Base-by-base conservation (phyloP, 2,329 filamentous ascomycete genomes). In the Rutstroemia sp. region DNA sequence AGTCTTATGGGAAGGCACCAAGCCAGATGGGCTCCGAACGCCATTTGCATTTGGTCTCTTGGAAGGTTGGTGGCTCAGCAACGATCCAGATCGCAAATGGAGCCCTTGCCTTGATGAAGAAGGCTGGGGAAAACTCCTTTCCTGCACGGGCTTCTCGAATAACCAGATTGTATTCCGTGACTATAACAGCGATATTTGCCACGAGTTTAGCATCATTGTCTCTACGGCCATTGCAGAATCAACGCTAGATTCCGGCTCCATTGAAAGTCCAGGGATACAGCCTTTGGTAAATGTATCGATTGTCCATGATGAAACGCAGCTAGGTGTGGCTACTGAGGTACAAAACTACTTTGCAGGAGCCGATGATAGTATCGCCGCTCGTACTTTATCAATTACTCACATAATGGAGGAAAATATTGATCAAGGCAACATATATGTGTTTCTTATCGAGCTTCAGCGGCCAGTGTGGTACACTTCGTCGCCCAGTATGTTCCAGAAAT, bases 21-120 rank as follows among this genome's bases (percentile, higher is more conserved):
- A 10, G 18, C 16, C 46, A 66, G 34, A 61, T 64, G 14, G 49
- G 39, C 4, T 50, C 16, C 34, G 65, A 58, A 61, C 64, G 50
- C 64, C 64, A 9, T 49, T 56, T 16, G 51, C 66, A 10, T 67
- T 70, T 23, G 67, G 69, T 57, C 59, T 65, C 10, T 60, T 73
- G 1, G 52, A 63, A 0, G 69, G 67, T 25, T 71, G 14, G 69
- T 71, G 69, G 69, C 60, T 68, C 39, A 65, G 68, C 21, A 16
- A 16, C 30, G 34, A 49, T 12, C 46, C 23, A 16, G 23, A 49
- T 4, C 23, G 46, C 23, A 30, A 30, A 49, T 49, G 3, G 23
- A 49, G 30, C 21, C 46, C 46, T 16, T 49, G 46, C 34, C 5
- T 49, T 14, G 30, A 30, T 14, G 30, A 49, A 16, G 14, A 37